Percentiles rank a stretch among this genome's conserved stretches.
Evolutionary conservation across 1,284 basidiomycete genomes (phyloP).

Genomic region (Phellopilus nigrolimitatus): DNA sequence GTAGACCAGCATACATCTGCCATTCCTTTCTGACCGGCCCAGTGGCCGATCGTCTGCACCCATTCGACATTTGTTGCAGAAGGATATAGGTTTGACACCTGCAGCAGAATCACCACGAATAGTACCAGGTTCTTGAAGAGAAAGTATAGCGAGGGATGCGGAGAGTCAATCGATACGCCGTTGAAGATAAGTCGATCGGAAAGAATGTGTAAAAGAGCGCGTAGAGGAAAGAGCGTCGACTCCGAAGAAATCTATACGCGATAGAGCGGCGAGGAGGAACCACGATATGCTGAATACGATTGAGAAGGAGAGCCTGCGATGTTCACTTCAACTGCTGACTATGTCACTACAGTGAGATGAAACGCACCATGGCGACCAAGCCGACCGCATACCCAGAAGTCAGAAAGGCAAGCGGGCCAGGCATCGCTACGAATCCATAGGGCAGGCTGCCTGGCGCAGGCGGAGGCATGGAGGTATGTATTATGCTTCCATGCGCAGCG

Average conservation of each 20-base stretch:
- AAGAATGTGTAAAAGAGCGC: slow-evolving; percentile 40
- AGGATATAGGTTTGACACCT: slow-evolving; percentile 43
- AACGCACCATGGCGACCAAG: slow-evolving; percentile 56
- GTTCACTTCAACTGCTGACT: slow-evolving; percentile 17
- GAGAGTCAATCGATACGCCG: slow-evolving; percentile 50
- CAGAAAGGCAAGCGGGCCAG: slow-evolving; percentile 63
- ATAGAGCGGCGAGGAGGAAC: slow-evolving; percentile 54
- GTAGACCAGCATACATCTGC: slow-evolving; percentile 65
- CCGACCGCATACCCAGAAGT: slow-evolving; percentile 66
- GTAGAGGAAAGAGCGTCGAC: slow-evolving; percentile 27
- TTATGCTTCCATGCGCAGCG: background rate
- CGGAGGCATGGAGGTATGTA: slow-evolving; percentile 8
- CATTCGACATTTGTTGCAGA: slow-evolving; percentile 28
- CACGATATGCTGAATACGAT: slow-evolving; percentile 71
- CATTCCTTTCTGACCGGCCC: slow-evolving; percentile 50
- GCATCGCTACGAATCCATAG: slow-evolving; percentile 30
- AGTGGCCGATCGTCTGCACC: slow-evolving; percentile 37
- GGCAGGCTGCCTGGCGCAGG: slow-evolving; percentile 9
- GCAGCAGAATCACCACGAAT: slow-evolving; percentile 54
- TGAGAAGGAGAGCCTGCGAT: slow-evolving; percentile 57
- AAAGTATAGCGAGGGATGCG: slow-evolving; percentile 62
- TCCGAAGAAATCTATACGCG: slow-evolving; percentile 25
- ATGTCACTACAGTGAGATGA: background rate
- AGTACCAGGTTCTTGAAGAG: slow-evolving; percentile 49
- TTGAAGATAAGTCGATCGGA: slow-evolving; percentile 58